Evolutionary conservation across 495 filamentous ascomycete genomes (phyloP).

Genomic region (Sabuloglossum arenarium): DNA sequence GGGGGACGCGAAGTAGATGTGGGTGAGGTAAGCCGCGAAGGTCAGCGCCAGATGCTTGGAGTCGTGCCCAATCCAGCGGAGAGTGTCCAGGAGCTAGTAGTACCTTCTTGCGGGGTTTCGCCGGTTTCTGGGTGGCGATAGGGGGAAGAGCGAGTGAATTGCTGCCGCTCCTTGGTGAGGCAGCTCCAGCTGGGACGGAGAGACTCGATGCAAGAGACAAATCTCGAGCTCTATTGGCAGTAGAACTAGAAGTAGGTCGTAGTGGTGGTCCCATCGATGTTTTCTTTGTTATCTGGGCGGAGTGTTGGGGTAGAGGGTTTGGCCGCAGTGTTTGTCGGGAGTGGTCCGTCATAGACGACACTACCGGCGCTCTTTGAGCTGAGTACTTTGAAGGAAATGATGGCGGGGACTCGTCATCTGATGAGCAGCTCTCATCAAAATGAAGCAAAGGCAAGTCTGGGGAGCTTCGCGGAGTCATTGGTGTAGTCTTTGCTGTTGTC

Average conservation of each 20-base stretch:
- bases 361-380: neutral
- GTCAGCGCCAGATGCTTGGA: slow-evolving; percentile 40
- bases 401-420: neutral
- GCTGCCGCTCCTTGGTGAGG: neutral
- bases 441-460: neutral
- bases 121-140: slow-evolving; percentile 9
- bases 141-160: neutral
- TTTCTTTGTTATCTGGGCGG: neutral
- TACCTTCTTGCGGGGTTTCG: slow-evolving; percentile 33
- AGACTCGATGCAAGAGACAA: neutral
- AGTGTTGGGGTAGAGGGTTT: neutral
- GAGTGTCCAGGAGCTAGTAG: slow-evolving; percentile 70
- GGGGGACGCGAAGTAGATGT: slow-evolving; percentile 44
- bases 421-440: neutral
- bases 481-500: neutral
- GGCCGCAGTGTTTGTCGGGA: neutral
- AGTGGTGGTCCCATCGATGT: neutral
- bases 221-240: neutral
- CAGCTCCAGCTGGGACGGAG: neutral
- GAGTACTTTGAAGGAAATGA: neutral
- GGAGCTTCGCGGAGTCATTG: neutral
- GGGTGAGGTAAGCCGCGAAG: slow-evolving; percentile 36
- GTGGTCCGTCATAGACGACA: neutral
- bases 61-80: slow-evolving; percentile 85
- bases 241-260: neutral